Evolutionary conservation across 148 eudicot species (phyloP), one percentile per base, ranked within the genome.

Genomic region (Cornus kousa): DNA sequence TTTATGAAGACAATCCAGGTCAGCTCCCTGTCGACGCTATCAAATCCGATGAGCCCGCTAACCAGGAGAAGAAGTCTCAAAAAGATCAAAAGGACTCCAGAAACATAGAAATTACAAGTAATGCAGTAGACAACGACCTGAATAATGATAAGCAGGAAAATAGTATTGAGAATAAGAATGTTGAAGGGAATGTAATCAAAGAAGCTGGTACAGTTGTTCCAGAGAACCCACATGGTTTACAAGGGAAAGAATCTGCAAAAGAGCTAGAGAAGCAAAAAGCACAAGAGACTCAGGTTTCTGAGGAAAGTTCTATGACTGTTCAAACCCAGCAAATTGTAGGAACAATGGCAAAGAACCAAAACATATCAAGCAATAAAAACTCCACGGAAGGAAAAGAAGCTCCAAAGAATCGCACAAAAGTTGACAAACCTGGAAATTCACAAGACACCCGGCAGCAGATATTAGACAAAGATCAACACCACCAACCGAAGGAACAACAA

Each of bases 1-100:
- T 80, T 35, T 91, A 83, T 74, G 89, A 86, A 72, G 97, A 89
- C 79, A 87, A 83, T 67, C 92, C 91, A 1, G 94, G 93, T 19
- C 83, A 84, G 68, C 89, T 91, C 5, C 93, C 90, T 3, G 91
- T 83, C 0, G 92, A 90, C 71, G 91, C 90, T 62, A 22, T 87
- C 16, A 86, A 77, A 79, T 53, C 59, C 1, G 90, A 83, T 22
- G 85, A 80, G 24, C 22, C 71, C 28, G 60, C 32, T 0, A 62
- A 19, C 22, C 8, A n/a, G 62, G 77, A 78, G 70, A 76, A 80
- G 17, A 72, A 67, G 48, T 69, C 77, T 48, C 35, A 46, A 37
- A 83, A 87, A 5, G 60, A n/a, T 77, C 9, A 24, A 5, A 72
- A 33, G 22, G 74, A 62, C 22, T 8, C 5, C 35, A 39, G 31